Evolutionary conservation across 2,329 filamentous ascomycete genomes (phyloP).

Genomic region (Ophiocordyceps robertsii): DNA sequence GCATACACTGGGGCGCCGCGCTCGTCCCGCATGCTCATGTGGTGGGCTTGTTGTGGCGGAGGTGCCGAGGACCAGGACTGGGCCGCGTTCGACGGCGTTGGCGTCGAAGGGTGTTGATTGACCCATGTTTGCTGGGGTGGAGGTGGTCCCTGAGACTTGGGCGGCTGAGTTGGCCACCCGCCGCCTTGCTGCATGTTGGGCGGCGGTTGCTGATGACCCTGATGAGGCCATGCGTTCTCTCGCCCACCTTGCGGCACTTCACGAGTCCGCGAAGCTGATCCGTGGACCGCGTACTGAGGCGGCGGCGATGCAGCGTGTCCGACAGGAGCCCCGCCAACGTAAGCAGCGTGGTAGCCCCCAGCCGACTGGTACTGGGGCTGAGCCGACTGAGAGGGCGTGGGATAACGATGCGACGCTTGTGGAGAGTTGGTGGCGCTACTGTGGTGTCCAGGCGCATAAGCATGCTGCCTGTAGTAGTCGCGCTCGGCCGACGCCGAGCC

Average conservation of each 20-base stretch:
- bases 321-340: constrained; percentile 20
- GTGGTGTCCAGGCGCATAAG: constrained; percentile 19
- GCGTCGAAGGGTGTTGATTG: constrained; percentile 14
- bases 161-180: constrained; percentile 16
- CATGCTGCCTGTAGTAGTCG: constrained; percentile 34
- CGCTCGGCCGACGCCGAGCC: constrained; percentile 22
- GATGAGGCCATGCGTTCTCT: constrained; percentile 22
- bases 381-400: constrained; percentile 23
- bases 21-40: constrained; percentile 23
- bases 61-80: constrained; percentile 18
- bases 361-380: constrained; percentile 30
- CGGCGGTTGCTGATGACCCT: constrained; percentile 10
- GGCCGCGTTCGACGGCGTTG: constrained; percentile 21
- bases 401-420: constrained; percentile 32
- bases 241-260: constrained; percentile 25
- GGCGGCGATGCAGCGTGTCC: constrained; percentile 35
- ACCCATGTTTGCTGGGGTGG: constrained; percentile 20
- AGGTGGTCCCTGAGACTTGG: constrained; percentile 21
- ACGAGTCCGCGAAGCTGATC: constrained; percentile 26
- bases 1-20: constrained; percentile 21
- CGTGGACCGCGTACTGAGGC: constrained; percentile 39
- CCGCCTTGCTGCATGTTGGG: constrained; percentile 7
- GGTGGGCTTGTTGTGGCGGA: constrained; percentile 19
- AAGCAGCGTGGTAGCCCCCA: constrained; percentile 27
- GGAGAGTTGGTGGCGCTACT: constrained; percentile 28